phyloP scores from a whole-genome alignment of 73 alveolate species.

The Symbiodinium pilosum region DNA sequence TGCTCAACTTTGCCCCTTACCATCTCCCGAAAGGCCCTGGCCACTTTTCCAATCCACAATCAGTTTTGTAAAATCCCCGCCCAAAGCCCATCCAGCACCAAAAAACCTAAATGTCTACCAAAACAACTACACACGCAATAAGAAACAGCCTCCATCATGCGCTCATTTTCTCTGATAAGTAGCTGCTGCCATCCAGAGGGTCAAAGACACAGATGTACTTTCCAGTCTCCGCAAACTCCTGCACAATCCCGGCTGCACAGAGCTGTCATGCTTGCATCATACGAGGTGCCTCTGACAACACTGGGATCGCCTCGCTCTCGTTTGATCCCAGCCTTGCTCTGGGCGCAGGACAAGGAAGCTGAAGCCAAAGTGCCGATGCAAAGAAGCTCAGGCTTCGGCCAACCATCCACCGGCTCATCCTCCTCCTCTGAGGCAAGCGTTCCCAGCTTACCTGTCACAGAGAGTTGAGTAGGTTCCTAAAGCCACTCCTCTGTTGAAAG shows the following conservation, averaged over 20 bases:
- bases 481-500: no score
- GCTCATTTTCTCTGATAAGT: neutral
- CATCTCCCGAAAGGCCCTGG: no score
- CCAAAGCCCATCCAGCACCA: no score
- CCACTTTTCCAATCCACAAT: no score
- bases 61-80: no score
- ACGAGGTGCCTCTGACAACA: slow-evolving; percentile 44
- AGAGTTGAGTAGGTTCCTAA: no score
- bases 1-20: no score
- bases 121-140: neutral
- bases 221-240: slow-evolving; percentile 92
- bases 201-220: slow-evolving; percentile 89
- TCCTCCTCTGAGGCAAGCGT: slow-evolving; percentile 92
- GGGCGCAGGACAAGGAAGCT: no score
- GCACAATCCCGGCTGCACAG: neutral
- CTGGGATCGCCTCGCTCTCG: slow-evolving; percentile 49
- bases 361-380: neutral
- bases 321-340: neutral
- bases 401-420: slow-evolving; percentile 90
- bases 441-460: slow-evolving; percentile 53
- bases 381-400: neutral
- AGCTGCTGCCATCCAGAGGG: slow-evolving; percentile 94
- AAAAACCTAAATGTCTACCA: no score
- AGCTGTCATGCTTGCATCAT: neutral
- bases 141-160: neutral